Percentiles rank a stretch among this genome's conserved stretches.
phyloP scores from a whole-genome alignment of 495 filamentous ascomycete genomes.

The Copromyces sp. region DNA sequence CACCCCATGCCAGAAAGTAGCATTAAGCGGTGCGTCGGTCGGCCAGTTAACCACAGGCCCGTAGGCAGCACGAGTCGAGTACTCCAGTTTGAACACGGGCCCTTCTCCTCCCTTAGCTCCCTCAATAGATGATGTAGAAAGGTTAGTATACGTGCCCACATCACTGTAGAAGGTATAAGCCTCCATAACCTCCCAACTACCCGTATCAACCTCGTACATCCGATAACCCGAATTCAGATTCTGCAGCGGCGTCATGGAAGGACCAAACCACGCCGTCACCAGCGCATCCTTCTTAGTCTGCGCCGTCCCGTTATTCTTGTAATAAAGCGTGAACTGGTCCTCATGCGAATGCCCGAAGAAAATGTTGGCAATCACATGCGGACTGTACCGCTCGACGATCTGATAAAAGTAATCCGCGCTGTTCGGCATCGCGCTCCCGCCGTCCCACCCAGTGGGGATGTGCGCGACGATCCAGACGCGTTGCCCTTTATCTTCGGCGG shows the following conservation, averaged over 20 bases:
- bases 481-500: slow-evolving; percentile 40
- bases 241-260: slow-evolving; percentile 43
- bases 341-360: slow-evolving; percentile 52
- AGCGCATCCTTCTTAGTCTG: slow-evolving; percentile 22
- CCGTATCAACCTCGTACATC: slow-evolving; percentile 46
- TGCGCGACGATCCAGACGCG: slow-evolving; percentile 49
- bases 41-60: slow-evolving; percentile 37
- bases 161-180: slow-evolving; percentile 41
- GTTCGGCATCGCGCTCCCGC: slow-evolving; percentile 37
- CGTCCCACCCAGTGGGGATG: slow-evolving; percentile 43
- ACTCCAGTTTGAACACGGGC: slow-evolving; percentile 41
- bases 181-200: slow-evolving; percentile 38
- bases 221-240: slow-evolving; percentile 48
- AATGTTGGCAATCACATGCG: slow-evolving; percentile 44
- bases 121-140: neutral
- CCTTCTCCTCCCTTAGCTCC: slow-evolving; percentile 12
- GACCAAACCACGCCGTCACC: slow-evolving; percentile 37
- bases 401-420: slow-evolving; percentile 47
- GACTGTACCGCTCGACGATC: slow-evolving; percentile 46
- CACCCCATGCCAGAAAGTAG: slow-evolving; percentile 48
- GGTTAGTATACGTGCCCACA: slow-evolving; percentile 31
- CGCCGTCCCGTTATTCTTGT: slow-evolving; percentile 39
- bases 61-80: slow-evolving; percentile 46
- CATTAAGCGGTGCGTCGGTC: slow-evolving; percentile 40
- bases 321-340: slow-evolving; percentile 35